Conservation (phyloP, 2,329 filamentous ascomycete species). For the Penicillium sp. region DNA sequence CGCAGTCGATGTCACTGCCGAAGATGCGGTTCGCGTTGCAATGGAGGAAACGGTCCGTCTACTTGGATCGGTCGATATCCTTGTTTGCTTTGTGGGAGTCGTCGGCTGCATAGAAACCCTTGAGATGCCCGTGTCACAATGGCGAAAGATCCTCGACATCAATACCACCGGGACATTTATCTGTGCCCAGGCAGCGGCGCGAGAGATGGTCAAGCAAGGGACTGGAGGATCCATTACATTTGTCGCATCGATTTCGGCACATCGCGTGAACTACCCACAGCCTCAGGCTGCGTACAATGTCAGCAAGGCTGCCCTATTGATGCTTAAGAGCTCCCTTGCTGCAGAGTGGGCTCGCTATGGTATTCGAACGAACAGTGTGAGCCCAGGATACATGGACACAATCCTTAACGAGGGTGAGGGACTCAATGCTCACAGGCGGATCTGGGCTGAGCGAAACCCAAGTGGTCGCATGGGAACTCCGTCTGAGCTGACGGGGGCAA, state of each 20-base stretch:
- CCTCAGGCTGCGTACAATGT: conserved; percentile 73
- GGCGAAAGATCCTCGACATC: conserved; percentile 66
- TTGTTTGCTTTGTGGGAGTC: conserved; percentile 69
- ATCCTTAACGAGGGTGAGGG: conserved; percentile 68
- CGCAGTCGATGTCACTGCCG: conserved; percentile 62
- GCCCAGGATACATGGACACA: conserved; percentile 77
- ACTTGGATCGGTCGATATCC: conserved; percentile 57
- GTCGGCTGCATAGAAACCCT: conserved; percentile 64
- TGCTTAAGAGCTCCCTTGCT: conserved; percentile 65
- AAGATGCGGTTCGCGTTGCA: conserved; percentile 30
- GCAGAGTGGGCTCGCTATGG: conserved; percentile 73
- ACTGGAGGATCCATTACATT: conserved; percentile 57
- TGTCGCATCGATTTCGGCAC: conserved; percentile 67
- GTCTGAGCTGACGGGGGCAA: conserved; percentile 63
- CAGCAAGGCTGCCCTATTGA: conserved; percentile 67
- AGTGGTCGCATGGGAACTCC: conserved; percentile 66
- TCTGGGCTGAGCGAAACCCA: conserved; percentile 63
- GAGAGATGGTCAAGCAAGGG: conserved; percentile 31
- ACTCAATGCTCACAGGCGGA: conserved; percentile 53
- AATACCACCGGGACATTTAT: conserved; percentile 73
- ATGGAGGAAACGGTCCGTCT: conserved; percentile 22
- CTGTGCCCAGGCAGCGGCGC: conserved; percentile 65
- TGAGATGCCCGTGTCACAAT: conserved; percentile 60
- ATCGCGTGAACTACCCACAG: conserved; percentile 71
- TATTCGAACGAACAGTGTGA: conserved; percentile 70